phyloP scores from a whole-genome alignment of 805 yeast species.

The Ogataea methylovora region DNA sequence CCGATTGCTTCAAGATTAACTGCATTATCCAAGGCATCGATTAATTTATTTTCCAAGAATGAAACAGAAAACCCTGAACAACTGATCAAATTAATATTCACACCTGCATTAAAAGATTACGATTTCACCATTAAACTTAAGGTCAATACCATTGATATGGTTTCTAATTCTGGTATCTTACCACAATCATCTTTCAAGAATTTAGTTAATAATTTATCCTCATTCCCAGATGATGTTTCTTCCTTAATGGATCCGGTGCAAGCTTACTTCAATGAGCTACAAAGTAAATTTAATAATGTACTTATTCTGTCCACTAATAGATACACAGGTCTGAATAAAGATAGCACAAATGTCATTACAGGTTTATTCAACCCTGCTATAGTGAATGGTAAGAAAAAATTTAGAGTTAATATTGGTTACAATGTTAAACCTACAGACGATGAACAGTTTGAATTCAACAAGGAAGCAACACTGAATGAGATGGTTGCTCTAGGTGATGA shows the following conservation, averaged over 20 bases:
- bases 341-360: slow-evolving; percentile 49
- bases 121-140: slow-evolving; percentile 68
- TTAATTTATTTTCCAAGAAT: slow-evolving; percentile 35
- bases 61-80: slow-evolving; percentile 24
- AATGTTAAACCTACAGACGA: slow-evolving; percentile 56
- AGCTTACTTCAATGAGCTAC: slow-evolving; percentile 53
- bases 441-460: slow-evolving; percentile 52
- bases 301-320: slow-evolving; percentile 62
- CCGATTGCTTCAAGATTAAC: slow-evolving; percentile 87
- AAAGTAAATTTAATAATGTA: slow-evolving; percentile 54
- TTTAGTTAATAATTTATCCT: slow-evolving; percentile 32
- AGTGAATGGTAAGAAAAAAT: slow-evolving; percentile 53
- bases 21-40: slow-evolving; percentile 73
- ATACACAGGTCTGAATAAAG: slow-evolving; percentile 44
- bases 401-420: slow-evolving; percentile 73
- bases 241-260: slow-evolving; percentile 48
- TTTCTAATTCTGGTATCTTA: slow-evolving; percentile 48
- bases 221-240: slow-evolving; percentile 31
- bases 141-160: slow-evolving; percentile 27
- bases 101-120: slow-evolving; percentile 78
- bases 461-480: slow-evolving; percentile 66
- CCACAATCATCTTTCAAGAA: slow-evolving; percentile 55
- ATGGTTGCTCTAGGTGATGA: slow-evolving; percentile 66
- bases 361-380: slow-evolving; percentile 72
- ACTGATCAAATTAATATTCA: slow-evolving; percentile 53